Evolutionary conservation across 192 early-diverging fungal species (phyloP).

Genomic region (Thamnidium elegans): DNA sequence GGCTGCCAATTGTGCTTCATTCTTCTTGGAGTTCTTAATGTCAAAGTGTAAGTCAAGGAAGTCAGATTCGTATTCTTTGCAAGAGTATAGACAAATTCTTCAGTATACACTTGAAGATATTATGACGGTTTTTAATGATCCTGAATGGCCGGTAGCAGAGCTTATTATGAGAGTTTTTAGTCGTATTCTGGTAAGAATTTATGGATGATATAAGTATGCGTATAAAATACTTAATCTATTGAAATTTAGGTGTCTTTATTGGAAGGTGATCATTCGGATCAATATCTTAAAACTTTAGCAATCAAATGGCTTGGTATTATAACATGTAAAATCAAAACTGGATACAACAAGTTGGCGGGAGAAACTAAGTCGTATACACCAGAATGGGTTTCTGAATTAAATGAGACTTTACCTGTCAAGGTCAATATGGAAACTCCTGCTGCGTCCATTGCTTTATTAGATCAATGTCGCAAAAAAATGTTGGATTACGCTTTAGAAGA

Average conservation of each 20-base stretch:
- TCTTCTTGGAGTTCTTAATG: constrained; percentile 61
- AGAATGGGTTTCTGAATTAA: constrained; percentile 25
- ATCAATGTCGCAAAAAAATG: constrained; percentile 20
- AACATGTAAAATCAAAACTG: constrained; percentile 37
- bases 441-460: neutral
- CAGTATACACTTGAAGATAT: constrained; percentile 74
- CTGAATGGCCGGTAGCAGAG: constrained; percentile 91
- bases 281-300: constrained; percentile 51
- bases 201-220: too few species aligned
- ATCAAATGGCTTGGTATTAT: constrained; percentile 64
- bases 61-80: constrained; percentile 51
- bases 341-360: constrained; percentile 2
- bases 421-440: constrained; percentile 1
- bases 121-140: constrained; percentile 66
- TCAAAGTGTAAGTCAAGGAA: constrained; percentile 45
- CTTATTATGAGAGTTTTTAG: constrained; percentile 64
- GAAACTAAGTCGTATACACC: constrained; percentile 2
- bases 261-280: constrained; percentile 61
- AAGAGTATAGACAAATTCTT: constrained; percentile 70
- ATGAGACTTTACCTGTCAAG: constrained; percentile 8
- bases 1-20: constrained; percentile 53
- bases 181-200: constrained; percentile 70
- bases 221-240: too few species aligned
- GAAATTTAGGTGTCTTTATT: too few species aligned
- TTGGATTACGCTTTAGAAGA: neutral